Base-by-base conservation (phyloP, 805 yeast genomes). In the Cyberlindnera bimundalis region DNA sequence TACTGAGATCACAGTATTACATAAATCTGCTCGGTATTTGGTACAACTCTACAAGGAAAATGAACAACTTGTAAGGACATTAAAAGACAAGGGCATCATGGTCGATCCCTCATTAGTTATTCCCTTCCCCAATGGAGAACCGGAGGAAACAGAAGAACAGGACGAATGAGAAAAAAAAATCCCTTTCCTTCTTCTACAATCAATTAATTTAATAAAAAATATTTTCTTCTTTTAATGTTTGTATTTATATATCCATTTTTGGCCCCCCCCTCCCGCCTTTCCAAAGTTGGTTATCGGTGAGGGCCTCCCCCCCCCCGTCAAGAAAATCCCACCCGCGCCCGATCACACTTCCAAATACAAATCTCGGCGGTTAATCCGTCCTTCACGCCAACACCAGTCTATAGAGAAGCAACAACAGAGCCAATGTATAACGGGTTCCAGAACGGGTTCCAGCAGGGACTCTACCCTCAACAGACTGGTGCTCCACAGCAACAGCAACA, bases 1-100 rank as follows among this genome's bases (percentile, higher is more conserved):
- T 31, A 83, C 95, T 1, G 98, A 90, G 55, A 71, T 86, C 25
- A 70, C 79, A 14, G 85, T 90, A 10, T 71, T 89, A 43, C 71
- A 78, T 13, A 83, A 86, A 56, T 70, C 79, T 17, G 73, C 77
- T 19, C 75, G 75, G 33, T 79, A 77, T 51, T 69, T 83, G 23
- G 69, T 66, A 36, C 58, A 68, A 46, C 60, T 83, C 27, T 69
- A 75, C 47, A 58, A 57, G 5, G 81, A 79, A 46, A 78, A 81
- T 55, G 56, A 55, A 14, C 52, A 59, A 35, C 67, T 82, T 42
- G 55, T 78, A 14, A 50, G 61, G 24, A 40, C 65, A 32, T 67
- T 81, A 27, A 57, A 59, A 26, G 57, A 55, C 37, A 64, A 60
- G 35, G 78, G 65, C 3, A 12, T 43, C 1, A 4, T 13, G 0